Conservation (phyloP, 2,329 filamentous ascomycete genomes). For the Aspergillus arachidicola region DNA sequence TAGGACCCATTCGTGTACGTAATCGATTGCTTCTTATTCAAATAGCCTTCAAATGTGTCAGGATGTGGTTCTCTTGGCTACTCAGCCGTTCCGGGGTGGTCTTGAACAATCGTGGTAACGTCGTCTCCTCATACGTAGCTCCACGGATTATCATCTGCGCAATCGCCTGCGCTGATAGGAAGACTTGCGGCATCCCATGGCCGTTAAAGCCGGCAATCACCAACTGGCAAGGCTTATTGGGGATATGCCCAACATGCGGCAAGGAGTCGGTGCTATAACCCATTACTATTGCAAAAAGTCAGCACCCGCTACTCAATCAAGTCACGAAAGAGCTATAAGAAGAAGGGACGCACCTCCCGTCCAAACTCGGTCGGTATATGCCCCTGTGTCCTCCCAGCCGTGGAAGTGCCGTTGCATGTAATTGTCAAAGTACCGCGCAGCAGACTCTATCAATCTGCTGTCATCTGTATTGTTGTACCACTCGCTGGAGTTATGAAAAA, state of each 20-base stretch:
- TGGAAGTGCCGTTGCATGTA: slow-evolving; percentile 42
- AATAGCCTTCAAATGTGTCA: slow-evolving; percentile 4
- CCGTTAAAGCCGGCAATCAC: slow-evolving; percentile 65
- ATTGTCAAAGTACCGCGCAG: slow-evolving; percentile 41
- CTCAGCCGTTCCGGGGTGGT: slow-evolving; percentile 30
- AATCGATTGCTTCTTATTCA: background rate
- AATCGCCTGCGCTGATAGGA: slow-evolving; percentile 61
- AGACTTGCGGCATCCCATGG: slow-evolving; percentile 67
- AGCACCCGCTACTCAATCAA: background rate
- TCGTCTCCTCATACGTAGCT: slow-evolving; percentile 28
- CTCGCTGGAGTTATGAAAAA: slow-evolving; percentile 29
- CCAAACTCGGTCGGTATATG: slow-evolving; percentile 37
- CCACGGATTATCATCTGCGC: slow-evolving; percentile 54
- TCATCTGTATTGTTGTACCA: slow-evolving; percentile 55
- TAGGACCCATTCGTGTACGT: background rate
- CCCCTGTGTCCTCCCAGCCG: slow-evolving; percentile 39
- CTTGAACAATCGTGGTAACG: slow-evolving; percentile 36
- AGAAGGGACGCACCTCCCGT: slow-evolving; percentile 37
- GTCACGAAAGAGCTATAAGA: background rate
- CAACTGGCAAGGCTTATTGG: slow-evolving; percentile 52
- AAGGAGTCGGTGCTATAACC: slow-evolving; percentile 54
- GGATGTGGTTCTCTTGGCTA: slow-evolving; percentile 21
- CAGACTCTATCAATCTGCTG: slow-evolving; percentile 50
- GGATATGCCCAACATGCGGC: slow-evolving; percentile 57
- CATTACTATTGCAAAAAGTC: slow-evolving; percentile 45